Percentiles rank a stretch among this genome's conserved stretches.
phyloP scores from a whole-genome alignment of 139 green algal species.

The Closterium sp. region DNA sequence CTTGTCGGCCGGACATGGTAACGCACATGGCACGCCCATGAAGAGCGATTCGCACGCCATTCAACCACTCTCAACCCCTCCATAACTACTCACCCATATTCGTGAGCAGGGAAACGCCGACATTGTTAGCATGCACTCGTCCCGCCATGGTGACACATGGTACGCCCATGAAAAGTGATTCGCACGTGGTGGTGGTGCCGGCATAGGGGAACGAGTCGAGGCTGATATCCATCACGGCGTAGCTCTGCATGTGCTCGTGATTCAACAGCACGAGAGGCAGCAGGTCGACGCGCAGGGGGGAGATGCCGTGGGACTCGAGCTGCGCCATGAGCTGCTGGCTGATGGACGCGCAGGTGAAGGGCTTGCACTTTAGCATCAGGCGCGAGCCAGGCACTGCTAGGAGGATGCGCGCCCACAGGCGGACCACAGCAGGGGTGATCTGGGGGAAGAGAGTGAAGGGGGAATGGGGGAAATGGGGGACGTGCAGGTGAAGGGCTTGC shows the following conservation, averaged over 20 bases:
- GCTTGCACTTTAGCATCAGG: slow-evolving; percentile 96
- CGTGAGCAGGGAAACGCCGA: slow-evolving; percentile 82
- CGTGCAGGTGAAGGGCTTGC: slow-evolving; percentile 90
- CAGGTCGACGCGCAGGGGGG: slow-evolving; percentile 77
- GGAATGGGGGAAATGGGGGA: too few relatives aligned
- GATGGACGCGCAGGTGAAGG: slow-evolving; percentile 81
- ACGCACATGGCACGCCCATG: too few relatives aligned
- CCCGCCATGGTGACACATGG: slow-evolving; percentile 83
- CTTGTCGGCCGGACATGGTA: too few relatives aligned
- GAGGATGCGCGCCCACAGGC: slow-evolving; percentile 78
- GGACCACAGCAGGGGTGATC: slow-evolving; percentile 68
- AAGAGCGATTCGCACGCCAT: too few relatives aligned
- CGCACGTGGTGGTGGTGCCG: slow-evolving; percentile 95
- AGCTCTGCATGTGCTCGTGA: slow-evolving; percentile 78
- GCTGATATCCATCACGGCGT: slow-evolving; percentile 84
- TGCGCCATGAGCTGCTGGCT: slow-evolving; percentile 32
- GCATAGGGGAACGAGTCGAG: slow-evolving; percentile 96
- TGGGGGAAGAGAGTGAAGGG: neutral
- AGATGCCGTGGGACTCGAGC: slow-evolving; percentile 62
- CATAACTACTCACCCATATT: slow-evolving; percentile 54
- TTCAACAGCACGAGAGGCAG: slow-evolving; percentile 77
- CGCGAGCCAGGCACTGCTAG: slow-evolving; percentile 60
- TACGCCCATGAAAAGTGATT: slow-evolving; percentile 93
- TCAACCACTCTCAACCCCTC: too few relatives aligned
- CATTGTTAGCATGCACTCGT: slow-evolving; percentile 92